Percentiles rank a stretch among this genome's conserved stretches.
Conservation (phyloP, 106 monocot species). For the Phalaenopsis equestris region DNA sequence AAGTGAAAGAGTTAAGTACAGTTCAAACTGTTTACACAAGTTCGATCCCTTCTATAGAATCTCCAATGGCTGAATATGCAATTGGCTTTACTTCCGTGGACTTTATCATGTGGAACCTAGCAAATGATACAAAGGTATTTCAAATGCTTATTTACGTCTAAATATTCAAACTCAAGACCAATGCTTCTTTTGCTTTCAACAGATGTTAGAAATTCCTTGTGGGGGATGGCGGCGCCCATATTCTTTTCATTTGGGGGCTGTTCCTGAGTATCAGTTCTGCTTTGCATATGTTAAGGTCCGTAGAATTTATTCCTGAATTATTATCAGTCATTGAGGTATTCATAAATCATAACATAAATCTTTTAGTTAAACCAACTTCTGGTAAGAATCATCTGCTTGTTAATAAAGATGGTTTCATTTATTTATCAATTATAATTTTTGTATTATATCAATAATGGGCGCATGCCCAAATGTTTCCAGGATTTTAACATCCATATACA, state of each 20-base stretch:
- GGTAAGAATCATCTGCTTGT: not conserved
- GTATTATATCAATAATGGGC: not conserved
- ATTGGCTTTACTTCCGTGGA: constrained; percentile 83
- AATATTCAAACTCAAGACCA: not conserved
- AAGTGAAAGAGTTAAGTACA: constrained; percentile 77
- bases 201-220: constrained; percentile 74
- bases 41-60: constrained; percentile 13
- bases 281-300: constrained; percentile 92
- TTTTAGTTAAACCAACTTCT: not conserved
- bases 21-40: constrained; percentile 41
- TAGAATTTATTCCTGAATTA: not conserved
- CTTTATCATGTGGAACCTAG: constrained; percentile 78
- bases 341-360: not conserved
- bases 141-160: not conserved
- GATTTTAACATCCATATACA: constrained; percentile 68
- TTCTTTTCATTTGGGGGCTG: constrained; percentile 66
- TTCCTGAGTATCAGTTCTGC: constrained; percentile 68
- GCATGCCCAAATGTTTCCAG: constrained; percentile 23
- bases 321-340: not conserved
- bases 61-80: constrained; percentile 37
- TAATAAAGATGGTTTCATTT: not conserved
- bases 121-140: constrained; percentile 69
- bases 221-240: constrained; percentile 92
- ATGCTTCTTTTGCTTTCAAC: constrained; percentile 8
- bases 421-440: not conserved